Evolutionary conservation across 768 basidiomycete species (phyloP).

Genomic region (Panaeolus cyanescens): DNA sequence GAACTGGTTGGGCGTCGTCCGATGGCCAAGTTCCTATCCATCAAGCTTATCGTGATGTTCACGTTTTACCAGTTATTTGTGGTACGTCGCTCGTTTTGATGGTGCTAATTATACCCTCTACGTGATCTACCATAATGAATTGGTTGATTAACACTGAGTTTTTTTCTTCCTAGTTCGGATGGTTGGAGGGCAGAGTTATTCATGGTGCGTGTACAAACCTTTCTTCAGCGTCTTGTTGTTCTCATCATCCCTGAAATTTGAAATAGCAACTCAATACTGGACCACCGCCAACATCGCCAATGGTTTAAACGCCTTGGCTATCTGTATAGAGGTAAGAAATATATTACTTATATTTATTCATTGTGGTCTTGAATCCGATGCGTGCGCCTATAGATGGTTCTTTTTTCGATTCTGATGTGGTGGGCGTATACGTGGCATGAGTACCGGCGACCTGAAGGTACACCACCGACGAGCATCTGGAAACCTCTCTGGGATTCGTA

Average conservation of each 20-base stretch:
- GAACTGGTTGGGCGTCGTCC: conserved; percentile 80
- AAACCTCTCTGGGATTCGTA: conserved; percentile 73
- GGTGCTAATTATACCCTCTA: too few relatives aligned
- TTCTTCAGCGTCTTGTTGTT: not conserved
- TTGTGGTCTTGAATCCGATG: not conserved
- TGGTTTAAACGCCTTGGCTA: conserved; percentile 80
- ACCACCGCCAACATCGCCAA: conserved; percentile 82
- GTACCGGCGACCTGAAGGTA: conserved; percentile 50
- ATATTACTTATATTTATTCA: not conserved
- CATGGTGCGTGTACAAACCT: conserved; percentile 40
- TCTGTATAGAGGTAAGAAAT: conserved; percentile 73
- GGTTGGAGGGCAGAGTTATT: conserved; percentile 71
- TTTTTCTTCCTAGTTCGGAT: conserved; percentile 53
- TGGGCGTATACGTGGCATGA: conserved; percentile 81
- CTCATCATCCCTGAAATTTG: conserved; percentile 2
- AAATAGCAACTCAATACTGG: conserved; percentile 76
- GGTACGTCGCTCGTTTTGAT: conserved; percentile 38
- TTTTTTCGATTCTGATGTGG: conserved; percentile 76
- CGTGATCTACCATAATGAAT: not conserved
- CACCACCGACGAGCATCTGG: conserved; percentile 55
- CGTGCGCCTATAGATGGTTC: conserved; percentile 69
- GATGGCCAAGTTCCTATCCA: conserved; percentile 81
- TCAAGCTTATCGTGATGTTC: conserved; percentile 87
- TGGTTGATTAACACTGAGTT: too few relatives aligned
- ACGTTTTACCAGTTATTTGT: conserved; percentile 87